These are phyloP conservation scores for Fusarium nisikadoi DNA, from an alignment of 2,329 filamentous ascomycete genomes.

Conservation along the genomic window DNA sequence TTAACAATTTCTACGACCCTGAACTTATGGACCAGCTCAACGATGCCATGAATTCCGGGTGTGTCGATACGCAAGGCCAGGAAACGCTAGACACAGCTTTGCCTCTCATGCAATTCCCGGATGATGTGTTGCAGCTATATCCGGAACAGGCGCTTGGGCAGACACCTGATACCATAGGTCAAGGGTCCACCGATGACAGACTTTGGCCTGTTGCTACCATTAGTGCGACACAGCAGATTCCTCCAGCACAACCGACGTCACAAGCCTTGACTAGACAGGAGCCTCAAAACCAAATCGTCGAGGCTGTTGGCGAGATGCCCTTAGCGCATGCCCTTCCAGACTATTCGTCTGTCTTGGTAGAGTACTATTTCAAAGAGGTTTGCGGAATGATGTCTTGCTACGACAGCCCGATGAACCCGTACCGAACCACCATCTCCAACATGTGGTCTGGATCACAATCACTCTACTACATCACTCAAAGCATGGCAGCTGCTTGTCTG, in stretches of 20 bases:
- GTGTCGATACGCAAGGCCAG: neutral
- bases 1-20: constrained; percentile 13
- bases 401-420: constrained; percentile 70
- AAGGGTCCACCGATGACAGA: constrained; percentile 24
- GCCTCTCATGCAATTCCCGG: constrained; percentile 27
- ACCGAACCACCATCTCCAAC: constrained; percentile 66
- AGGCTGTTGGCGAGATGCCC: constrained; percentile 15
- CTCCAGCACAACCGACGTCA: neutral
- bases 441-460: constrained; percentile 68
- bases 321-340: constrained; percentile 44
- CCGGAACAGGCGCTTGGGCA: constrained; percentile 13
- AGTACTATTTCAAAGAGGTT: constrained; percentile 73
- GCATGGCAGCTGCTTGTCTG: constrained; percentile 71
- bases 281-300: neutral
- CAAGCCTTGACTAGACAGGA: neutral
- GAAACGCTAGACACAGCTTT: constrained; percentile 14
- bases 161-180: constrained; percentile 11
- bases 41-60: constrained; percentile 15
- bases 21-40: constrained; percentile 26
- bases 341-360: constrained; percentile 65
- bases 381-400: constrained; percentile 72
- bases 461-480: constrained; percentile 70
- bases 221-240: neutral
- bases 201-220: constrained; percentile 14
- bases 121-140: constrained; percentile 16